Conservation (phyloP, 2,329 filamentous ascomycete species). For the Penicillium sp. region DNA sequence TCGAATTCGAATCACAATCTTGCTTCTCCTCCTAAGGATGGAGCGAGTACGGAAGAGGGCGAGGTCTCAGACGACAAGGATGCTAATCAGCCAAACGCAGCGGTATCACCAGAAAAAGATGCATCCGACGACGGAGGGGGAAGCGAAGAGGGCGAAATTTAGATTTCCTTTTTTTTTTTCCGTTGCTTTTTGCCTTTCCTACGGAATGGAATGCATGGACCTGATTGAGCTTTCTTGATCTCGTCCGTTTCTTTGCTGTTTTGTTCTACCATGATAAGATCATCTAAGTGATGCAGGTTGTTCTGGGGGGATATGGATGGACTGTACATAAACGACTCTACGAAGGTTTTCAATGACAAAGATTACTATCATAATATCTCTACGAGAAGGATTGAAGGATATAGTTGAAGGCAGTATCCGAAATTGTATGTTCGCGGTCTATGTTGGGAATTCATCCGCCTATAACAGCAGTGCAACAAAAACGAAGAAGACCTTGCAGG, state of each 20-base stretch:
- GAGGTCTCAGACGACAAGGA: constrained; percentile 19
- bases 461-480: neutral
- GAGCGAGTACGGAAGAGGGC: constrained; percentile 22
- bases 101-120: constrained; percentile 10
- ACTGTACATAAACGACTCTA: constrained; percentile 1
- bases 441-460: neutral
- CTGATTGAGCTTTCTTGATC: neutral
- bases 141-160: constrained; percentile 47
- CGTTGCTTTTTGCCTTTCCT: neutral
- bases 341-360: neutral
- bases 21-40: constrained; percentile 1
- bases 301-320: neutral
- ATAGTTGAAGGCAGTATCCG: neutral
- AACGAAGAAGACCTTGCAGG: neutral
- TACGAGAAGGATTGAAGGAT: neutral
- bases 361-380: neutral
- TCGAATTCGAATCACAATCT: neutral
- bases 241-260: neutral
- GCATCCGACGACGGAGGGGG: constrained; percentile 36
- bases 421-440: neutral
- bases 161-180: neutral
- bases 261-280: neutral
- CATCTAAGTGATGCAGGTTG: neutral
- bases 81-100: constrained; percentile 6
- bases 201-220: neutral